Base-by-base conservation (phyloP, 140 eudicot species). In the Bidens hawaiensis region DNA sequence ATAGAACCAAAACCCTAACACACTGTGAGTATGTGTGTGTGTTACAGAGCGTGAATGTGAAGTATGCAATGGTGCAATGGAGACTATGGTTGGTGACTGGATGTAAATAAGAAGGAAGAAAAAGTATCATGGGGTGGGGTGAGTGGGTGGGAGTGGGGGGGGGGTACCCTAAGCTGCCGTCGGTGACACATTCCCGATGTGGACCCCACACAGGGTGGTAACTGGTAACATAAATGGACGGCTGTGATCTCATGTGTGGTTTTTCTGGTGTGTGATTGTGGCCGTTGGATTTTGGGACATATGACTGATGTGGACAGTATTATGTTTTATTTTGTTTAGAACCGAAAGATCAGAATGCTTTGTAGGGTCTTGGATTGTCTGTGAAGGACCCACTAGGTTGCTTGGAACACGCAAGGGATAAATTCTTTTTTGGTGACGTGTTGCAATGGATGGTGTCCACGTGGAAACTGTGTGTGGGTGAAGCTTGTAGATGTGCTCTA, bases 71-170 rank as follows among this genome's bases (percentile, higher is more conserved):
- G 55, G 43, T 48, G 57, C 42, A 54, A 38, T 38, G 62, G 64
- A 60, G 40, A 42, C 26, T 38, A 28, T 26, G 58, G 47, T 50
- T 54, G 19, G 55, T 11, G 50, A 66, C 33, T 49, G 74, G 68
- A 67, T 56, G 91, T 78, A 80, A 89, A 89, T 89, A 82, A 75
- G 91, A 89, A 89, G 97, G 97, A 71, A 76, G 84, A 82, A 80
- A 82, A 85, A 85, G 81, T 58, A 30, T 24, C 28, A 5, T 0
- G 71, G 16, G 68, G 77, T 54, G 71, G 82, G 76, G 22, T 16
- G 52, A 14, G 46, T 6, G 50, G 51, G 30, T 70, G 55, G 53
- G 76, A n/a, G n/a, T n/a, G 70, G 9, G 1, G 69, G 23, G 59
- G 77, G 49, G 74, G 81, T 11, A 8, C 72, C 65, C n/a, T n/a